Evolutionary conservation across 2,329 filamentous ascomycete genomes (phyloP), one percentile per base, ranked within the genome.

Genomic region (Xylaria sp.): DNA sequence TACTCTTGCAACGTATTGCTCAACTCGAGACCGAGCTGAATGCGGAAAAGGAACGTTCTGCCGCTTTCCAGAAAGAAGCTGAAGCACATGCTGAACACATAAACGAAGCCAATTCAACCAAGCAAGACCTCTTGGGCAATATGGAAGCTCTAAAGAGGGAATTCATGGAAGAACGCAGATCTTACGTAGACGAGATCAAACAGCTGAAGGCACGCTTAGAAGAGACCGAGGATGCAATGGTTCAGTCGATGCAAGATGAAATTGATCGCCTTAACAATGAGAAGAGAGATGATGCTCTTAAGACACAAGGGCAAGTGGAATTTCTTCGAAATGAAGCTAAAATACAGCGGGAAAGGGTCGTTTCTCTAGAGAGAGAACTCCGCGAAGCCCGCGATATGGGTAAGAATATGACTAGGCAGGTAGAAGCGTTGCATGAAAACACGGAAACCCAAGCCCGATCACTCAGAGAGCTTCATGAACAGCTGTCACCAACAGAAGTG

Each of bases 121-220:
- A 99, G 76, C 90, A 91, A 69, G 95, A 98, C 75, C 85, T 99
- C 9, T 87, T 99, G 77, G 90, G 92, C 67, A 99, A 99, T 72
- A 92, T 99, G 79, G 93, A 98, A 72, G 90, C 93, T 11, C 86
- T 96, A 67, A 92, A 97, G 76, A 87, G 87, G 25, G 95, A 98
- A 71, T 97, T 97, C 68, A 83, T 90, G 35, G 87, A 89, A 51
- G 94, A 98, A 75, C 87, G 95, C 38, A 92, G 90, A 71, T 90
- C 88, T 9, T 81, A 98, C 0, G 91, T 97, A 68, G 83, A 86
- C 15, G 93, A 98, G 73, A 88, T 95, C 59, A 89, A 88, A 68
- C 84, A 85, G 13, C 84, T 93, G 59, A 93, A 90, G 71, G 82
- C 88, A 55, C 90, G 89, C 54, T 81, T 95, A 0, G 95, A 98